phyloP scores from a whole-genome alignment of 192 early-diverging fungal genomes.

The Thamnidium elegans region DNA sequence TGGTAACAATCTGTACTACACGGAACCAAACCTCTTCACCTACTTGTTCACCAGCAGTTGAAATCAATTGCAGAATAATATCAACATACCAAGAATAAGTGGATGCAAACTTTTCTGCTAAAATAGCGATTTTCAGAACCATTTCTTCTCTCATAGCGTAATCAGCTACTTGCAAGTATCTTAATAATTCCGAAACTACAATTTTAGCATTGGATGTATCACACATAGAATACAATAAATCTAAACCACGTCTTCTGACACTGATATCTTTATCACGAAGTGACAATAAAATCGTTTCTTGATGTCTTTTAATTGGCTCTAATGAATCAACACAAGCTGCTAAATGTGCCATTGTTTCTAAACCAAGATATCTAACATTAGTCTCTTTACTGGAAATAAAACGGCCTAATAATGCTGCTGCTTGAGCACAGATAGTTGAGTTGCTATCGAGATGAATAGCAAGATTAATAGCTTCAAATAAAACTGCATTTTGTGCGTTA shows the following conservation, averaged over 20 bases:
- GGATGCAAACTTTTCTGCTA: slow-evolving; percentile 96
- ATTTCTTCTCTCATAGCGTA: slow-evolving; percentile 93
- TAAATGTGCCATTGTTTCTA: slow-evolving; percentile 98
- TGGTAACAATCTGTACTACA: slow-evolving; percentile 94
- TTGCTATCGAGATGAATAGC: slow-evolving; percentile 91
- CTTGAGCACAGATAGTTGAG: slow-evolving; percentile 82
- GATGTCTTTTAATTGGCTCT: slow-evolving; percentile 77
- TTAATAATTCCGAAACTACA: slow-evolving; percentile 89
- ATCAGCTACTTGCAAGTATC: slow-evolving; percentile 88
- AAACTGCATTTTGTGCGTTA: slow-evolving; percentile 96
- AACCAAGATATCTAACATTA: slow-evolving; percentile 93
- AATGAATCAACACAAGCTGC: slow-evolving; percentile 80
- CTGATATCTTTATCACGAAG: slow-evolving; percentile 97
- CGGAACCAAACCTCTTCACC: slow-evolving; percentile 98
- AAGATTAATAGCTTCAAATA: slow-evolving; percentile 97
- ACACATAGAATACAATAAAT: slow-evolving; percentile 97
- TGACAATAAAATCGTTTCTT: slow-evolving; percentile 86
- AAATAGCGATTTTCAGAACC: slow-evolving; percentile 98
- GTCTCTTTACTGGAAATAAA: slow-evolving; percentile 96
- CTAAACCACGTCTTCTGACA: slow-evolving; percentile 90
- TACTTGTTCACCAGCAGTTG: slow-evolving; percentile 92
- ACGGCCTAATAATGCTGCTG: slow-evolving; percentile 75
- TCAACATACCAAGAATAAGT: slow-evolving; percentile 99
- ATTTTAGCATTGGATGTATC: slow-evolving; percentile 79
- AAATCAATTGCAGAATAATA: slow-evolving; percentile 93